Evolutionary conservation across 306 rosid species (phyloP).

Genomic region (Castanea sativa): DNA sequence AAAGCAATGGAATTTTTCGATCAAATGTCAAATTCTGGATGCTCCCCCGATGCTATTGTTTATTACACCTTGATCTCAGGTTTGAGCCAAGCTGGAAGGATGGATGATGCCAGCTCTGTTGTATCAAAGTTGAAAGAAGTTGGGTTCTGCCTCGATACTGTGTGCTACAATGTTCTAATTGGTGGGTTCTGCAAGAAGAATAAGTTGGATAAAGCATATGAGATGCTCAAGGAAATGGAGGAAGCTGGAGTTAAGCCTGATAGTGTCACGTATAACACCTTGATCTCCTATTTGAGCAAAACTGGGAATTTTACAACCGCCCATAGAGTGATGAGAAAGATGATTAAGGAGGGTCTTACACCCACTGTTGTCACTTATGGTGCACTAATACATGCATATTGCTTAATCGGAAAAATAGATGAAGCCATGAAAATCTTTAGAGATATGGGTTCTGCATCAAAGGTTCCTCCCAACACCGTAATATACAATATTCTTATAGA

Average conservation of each 20-base stretch:
- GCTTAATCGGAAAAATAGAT: constrained; percentile 41
- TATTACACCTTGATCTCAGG: constrained; percentile 73
- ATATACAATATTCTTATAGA: constrained; percentile 64
- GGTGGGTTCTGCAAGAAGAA: constrained; percentile 72
- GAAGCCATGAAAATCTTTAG: constrained; percentile 61
- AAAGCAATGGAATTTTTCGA: constrained; percentile 65
- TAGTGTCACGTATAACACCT: constrained; percentile 65
- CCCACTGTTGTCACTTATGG: constrained; percentile 76
- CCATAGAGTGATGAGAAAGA: constrained; percentile 45
- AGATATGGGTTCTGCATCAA: constrained; percentile 48
- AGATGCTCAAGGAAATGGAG: constrained; percentile 68
- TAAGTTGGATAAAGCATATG: constrained; percentile 49
- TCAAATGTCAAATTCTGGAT: constrained; percentile 53
- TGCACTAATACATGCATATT: constrained; percentile 67
- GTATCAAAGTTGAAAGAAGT: constrained; percentile 64
- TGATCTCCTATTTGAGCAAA: constrained; percentile 61
- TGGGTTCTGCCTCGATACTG: constrained; percentile 56
- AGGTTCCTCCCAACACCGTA: constrained; percentile 60
- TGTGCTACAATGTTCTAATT: constrained; percentile 62
- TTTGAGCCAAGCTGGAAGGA: constrained; percentile 70
- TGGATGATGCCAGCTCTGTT: constrained; percentile 66
- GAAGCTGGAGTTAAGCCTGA: constrained; percentile 56
- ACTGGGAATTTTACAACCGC: constrained; percentile 50
- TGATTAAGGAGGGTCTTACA: constrained; percentile 45
- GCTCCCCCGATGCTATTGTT: constrained; percentile 58